phyloP scores from a whole-genome alignment of 1,284 basidiomycete species.

The Termitomyces sp. region DNA sequence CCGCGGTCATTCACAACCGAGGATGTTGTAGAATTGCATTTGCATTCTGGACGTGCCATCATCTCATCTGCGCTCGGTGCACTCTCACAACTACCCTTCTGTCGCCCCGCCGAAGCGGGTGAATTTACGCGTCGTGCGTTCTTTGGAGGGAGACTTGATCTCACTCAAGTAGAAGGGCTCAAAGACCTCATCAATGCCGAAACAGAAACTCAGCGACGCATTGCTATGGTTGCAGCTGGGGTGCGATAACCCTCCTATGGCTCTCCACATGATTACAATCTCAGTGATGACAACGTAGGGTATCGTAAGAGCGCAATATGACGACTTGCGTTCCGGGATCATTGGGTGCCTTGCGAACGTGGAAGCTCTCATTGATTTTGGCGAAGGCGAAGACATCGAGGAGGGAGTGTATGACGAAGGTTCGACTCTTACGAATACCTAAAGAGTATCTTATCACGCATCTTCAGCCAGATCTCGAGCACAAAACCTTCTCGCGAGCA shows the following conservation, averaged over 20 bases:
- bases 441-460: neutral
- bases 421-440: constrained; percentile 18
- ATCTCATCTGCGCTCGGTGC: constrained; percentile 64
- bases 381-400: constrained; percentile 84
- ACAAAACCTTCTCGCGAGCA: constrained; percentile 39
- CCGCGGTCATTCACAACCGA: constrained; percentile 80
- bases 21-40: constrained; percentile 79
- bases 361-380: constrained; percentile 89
- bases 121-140: constrained; percentile 87
- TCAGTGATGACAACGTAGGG: constrained; percentile 42
- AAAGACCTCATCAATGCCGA: constrained; percentile 83
- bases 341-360: constrained; percentile 70
- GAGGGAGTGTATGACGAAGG: constrained; percentile 68
- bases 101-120: constrained; percentile 76
- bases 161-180: constrained; percentile 83
- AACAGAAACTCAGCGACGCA: constrained; percentile 73
- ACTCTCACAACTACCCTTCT: constrained; percentile 52
- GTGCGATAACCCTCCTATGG: constrained; percentile 34
- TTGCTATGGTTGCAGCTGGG: constrained; percentile 64
- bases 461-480: constrained; percentile 45
- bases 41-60: constrained; percentile 84
- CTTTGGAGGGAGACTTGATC: constrained; percentile 70
- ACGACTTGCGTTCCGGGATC: constrained; percentile 58
- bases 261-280: constrained; percentile 3
- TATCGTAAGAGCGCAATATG: constrained; percentile 49